Base-by-base conservation (phyloP, 2,329 filamentous ascomycete genomes). In the Apiospora rasikravindrae region DNA sequence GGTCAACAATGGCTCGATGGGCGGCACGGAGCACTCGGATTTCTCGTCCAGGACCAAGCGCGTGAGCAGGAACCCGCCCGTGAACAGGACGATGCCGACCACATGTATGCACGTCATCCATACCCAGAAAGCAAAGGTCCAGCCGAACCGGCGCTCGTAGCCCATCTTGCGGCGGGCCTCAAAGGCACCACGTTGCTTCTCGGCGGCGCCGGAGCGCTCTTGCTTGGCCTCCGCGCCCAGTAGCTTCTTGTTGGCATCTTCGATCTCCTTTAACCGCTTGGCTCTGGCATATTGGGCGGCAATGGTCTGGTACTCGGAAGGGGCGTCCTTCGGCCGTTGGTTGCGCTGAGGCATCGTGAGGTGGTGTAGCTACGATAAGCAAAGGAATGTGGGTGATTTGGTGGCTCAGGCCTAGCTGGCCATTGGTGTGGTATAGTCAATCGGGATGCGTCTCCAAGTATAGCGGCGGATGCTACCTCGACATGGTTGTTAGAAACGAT, bases 61-160 rank as follows among this genome's bases (percentile, higher is more conserved):
- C 71, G 96, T 98, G 75, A 99, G 89, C 74, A 99, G 90, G 82
- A 99, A 99, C 49, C 96, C 96, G 81, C 93, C 95, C 37, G 94
- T 97, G 84, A 99, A 99, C 80, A 98, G 93, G 80, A 93, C 94
- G 77, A 98, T 92, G 73, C 95, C 96, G 47, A 93, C 85, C 66
- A 89, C 86, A 81, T 99, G 96, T 53, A 98, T 88, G 75, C 84
- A 89, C 80, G 94, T 83, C 80, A 95, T 84, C 86, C 91, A 91
- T 51, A 86, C 80, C 86, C 94, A 94, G 81, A 95, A 94, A 49
- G 86, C 89, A 45, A 91, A 84, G 1, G 88, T 86, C 89, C 89
- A 90, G 73, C 83, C 81, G 85, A 86, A 89, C 45, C 88, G 85
- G 66, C 82, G 80, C 80, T 89, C 86, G 78, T 87, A 90, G 66